These are phyloP conservation scores for Nakazawaea anatomiae DNA, from an alignment of 805 yeast genomes.

Conservation along the genomic window DNA sequence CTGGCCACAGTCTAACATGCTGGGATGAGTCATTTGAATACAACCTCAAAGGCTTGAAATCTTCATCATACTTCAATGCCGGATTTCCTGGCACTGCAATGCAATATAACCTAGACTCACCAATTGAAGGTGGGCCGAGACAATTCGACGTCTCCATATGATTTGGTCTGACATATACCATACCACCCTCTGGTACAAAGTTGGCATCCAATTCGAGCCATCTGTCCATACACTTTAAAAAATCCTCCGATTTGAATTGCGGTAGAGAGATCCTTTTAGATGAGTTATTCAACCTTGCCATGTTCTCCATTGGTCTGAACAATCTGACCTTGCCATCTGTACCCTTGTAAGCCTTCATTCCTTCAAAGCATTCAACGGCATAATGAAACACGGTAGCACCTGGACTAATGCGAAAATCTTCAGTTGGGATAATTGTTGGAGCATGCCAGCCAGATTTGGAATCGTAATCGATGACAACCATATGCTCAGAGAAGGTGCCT, in stretches of 20 bases:
- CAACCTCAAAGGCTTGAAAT: slow-evolving; percentile 43
- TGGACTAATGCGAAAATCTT: slow-evolving; percentile 34
- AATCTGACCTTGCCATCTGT: slow-evolving; percentile 17
- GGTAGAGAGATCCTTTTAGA: slow-evolving; percentile 45
- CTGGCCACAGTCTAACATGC: slow-evolving; percentile 54
- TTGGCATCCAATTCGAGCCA: slow-evolving; percentile 35
- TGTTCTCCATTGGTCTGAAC: slow-evolving; percentile 43
- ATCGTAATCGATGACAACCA: slow-evolving; percentile 40
- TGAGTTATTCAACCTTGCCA: slow-evolving; percentile 43
- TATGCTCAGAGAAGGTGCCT: slow-evolving; percentile 35
- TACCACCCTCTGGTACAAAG: slow-evolving; percentile 39
- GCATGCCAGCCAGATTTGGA: slow-evolving; percentile 36
- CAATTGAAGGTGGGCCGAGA: neutral
- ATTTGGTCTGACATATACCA: slow-evolving; percentile 45
- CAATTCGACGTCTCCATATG: slow-evolving; percentile 41
- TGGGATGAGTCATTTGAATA: slow-evolving; percentile 37
- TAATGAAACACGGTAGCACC: slow-evolving; percentile 38
- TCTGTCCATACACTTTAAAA: slow-evolving; percentile 35
- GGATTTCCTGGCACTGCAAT: slow-evolving; percentile 42
- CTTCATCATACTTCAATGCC: slow-evolving; percentile 15
- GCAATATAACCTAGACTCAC: slow-evolving; percentile 31
- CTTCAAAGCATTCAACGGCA: slow-evolving; percentile 41
- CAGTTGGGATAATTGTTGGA: slow-evolving; percentile 37
- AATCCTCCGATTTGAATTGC: slow-evolving; percentile 37
- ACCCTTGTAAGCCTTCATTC: slow-evolving; percentile 37